phyloP scores from a whole-genome alignment of 768 basidiomycete genomes.

The Asterophora lycoperdoides region DNA sequence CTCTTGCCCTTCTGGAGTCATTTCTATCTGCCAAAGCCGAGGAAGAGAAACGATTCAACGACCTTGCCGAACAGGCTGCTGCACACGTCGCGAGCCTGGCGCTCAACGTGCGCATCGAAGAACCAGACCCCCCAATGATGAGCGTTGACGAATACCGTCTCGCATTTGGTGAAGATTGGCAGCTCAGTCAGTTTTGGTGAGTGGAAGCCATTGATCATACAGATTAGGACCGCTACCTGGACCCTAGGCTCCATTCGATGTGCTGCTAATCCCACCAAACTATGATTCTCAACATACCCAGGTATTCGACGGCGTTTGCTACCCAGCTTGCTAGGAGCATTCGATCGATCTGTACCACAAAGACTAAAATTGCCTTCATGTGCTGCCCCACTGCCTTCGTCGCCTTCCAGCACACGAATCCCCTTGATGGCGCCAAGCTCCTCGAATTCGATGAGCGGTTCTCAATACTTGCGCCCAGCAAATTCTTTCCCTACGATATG shows the following conservation, averaged over 20 bases:
- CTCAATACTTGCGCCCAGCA: conserved; percentile 32
- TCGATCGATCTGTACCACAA: conserved; percentile 27
- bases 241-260: neutral
- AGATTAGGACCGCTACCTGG: conserved; percentile 15
- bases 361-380: conserved; percentile 37
- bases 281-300: conserved; percentile 13
- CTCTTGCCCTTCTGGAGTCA: conserved; percentile 37
- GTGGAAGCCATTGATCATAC: conserved; percentile 15
- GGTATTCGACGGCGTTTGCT: conserved; percentile 42
- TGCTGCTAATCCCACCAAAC: neutral
- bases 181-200: conserved; percentile 49
- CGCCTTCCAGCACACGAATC: conserved; percentile 40
- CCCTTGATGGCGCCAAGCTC: conserved; percentile 28
- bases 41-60: conserved; percentile 38
- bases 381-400: conserved; percentile 47
- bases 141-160: conserved; percentile 40
- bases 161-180: conserved; percentile 47
- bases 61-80: conserved; percentile 33
- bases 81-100: conserved; percentile 31
- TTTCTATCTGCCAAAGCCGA: conserved; percentile 39
- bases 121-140: conserved; percentile 32
- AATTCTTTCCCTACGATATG: conserved; percentile 42
- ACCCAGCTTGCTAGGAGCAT: conserved; percentile 31
- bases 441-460: conserved; percentile 43
- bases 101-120: conserved; percentile 20